Evolutionary conservation across 2,329 filamentous ascomycete genomes (phyloP).

Genomic region (Reticulascus tulasneorum): DNA sequence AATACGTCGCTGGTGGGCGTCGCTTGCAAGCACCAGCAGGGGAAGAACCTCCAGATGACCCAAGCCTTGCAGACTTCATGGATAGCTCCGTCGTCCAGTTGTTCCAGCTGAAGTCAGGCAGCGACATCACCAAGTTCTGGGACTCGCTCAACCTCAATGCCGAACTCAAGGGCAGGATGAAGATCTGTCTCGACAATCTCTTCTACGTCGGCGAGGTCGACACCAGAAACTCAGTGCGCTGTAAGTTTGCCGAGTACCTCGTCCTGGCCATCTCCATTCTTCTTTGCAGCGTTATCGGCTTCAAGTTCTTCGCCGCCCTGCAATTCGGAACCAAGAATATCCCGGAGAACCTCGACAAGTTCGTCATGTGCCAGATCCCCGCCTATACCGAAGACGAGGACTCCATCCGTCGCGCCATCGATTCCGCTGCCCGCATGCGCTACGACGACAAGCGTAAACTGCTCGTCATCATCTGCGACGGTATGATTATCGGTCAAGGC

Average conservation of each 20-base stretch:
- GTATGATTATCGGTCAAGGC: conserved; percentile 99
- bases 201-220: conserved; percentile 93
- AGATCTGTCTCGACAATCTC: conserved; percentile 82
- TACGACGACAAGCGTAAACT: conserved; percentile 99
- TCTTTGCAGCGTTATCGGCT: conserved; percentile 75
- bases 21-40: conserved; percentile 55
- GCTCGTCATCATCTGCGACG: conserved; percentile 87
- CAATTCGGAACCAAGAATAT: conserved; percentile 90
- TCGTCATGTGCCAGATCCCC: conserved; percentile 95
- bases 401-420: conserved; percentile 91
- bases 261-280: conserved; percentile 80
- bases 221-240: conserved; percentile 80
- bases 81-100: conserved; percentile 66
- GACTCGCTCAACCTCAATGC: conserved; percentile 59
- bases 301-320: conserved; percentile 95
- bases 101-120: conserved; percentile 71
- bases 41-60: conserved; percentile 37
- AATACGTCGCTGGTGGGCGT: conserved; percentile 74
- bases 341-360: conserved; percentile 96
- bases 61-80: conserved; percentile 74
- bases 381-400: conserved; percentile 99
- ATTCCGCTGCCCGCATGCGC: conserved; percentile 89
- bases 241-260: conserved; percentile 86
- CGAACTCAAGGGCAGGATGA: conserved; percentile 62
- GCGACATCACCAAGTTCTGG: conserved; percentile 83